phyloP scores from a whole-genome alignment of 208 protist genomes.

The Phytomonas serpens region DNA sequence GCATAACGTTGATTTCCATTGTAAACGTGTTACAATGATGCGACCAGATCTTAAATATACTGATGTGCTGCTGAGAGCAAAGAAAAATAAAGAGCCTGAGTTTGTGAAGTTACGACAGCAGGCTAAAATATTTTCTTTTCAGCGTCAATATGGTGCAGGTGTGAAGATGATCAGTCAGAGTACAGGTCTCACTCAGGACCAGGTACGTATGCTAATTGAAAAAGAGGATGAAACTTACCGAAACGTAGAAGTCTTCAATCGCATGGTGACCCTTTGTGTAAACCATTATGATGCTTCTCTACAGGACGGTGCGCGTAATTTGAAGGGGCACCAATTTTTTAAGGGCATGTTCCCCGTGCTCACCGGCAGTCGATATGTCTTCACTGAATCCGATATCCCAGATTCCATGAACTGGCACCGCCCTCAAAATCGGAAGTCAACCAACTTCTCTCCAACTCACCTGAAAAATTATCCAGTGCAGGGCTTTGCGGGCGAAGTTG shows the following conservation, averaged over 20 bases:
- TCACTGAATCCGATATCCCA: constrained; percentile 84
- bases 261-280: constrained; percentile 81
- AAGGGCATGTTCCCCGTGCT: constrained; percentile 90
- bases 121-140: constrained; percentile 93
- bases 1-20: constrained; percentile 89
- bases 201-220: constrained; percentile 88
- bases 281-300: constrained; percentile 86
- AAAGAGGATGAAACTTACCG: constrained; percentile 87
- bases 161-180: constrained; percentile 89
- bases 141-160: constrained; percentile 90
- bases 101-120: constrained; percentile 90
- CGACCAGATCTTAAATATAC: constrained; percentile 88
- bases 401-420: constrained; percentile 49
- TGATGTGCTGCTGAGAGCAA: constrained; percentile 78
- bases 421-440: constrained; percentile 65
- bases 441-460: constrained; percentile 88
- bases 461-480: constrained; percentile 93
- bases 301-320: constrained; percentile 80
- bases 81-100: constrained; percentile 90
- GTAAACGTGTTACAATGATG: constrained; percentile 92
- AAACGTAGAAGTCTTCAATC: constrained; percentile 85
- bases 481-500: constrained; percentile 91
- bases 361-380: constrained; percentile 86
- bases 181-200: constrained; percentile 85
- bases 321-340: constrained; percentile 84